Conservation (phyloP, 2,329 filamentous ascomycete species). For the Tolypocladium amazonense region DNA sequence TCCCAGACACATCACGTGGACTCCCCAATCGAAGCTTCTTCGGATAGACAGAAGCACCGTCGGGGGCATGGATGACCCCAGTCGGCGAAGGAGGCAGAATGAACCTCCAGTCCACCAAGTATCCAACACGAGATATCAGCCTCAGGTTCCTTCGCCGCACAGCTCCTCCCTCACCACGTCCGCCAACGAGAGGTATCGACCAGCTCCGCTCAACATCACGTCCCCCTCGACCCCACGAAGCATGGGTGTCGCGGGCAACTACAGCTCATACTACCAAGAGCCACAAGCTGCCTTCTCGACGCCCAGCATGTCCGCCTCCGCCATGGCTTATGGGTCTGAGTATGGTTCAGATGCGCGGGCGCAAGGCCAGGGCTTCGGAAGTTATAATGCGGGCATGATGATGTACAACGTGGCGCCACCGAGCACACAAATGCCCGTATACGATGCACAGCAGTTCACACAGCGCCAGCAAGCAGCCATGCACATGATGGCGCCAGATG, state of each 20-base stretch:
- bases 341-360: conserved; percentile 54
- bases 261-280: conserved; percentile 49
- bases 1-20: conserved; percentile 41
- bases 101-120: conserved; percentile 56
- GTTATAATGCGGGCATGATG: conserved; percentile 55
- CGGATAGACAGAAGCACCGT: conserved; percentile 31
- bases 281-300: conserved; percentile 40
- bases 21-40: conserved; percentile 43
- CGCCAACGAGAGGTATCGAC: conserved; percentile 33
- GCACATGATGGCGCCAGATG: conserved; percentile 49
- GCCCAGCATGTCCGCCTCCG: conserved; percentile 43
- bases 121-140: conserved; percentile 42
- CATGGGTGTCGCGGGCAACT: conserved; percentile 47
- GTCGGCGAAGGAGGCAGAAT: conserved; percentile 63
- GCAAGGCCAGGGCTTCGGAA: conserved; percentile 42
- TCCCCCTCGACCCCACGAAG: conserved; percentile 36
- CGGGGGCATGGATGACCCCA: conserved; percentile 69
- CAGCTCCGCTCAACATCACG: conserved; percentile 34
- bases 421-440: conserved; percentile 51
- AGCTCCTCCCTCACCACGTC: conserved; percentile 21
- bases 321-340: conserved; percentile 50
- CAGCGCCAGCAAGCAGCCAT: conserved; percentile 66
- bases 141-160: conserved; percentile 38
- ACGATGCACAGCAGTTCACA: conserved; percentile 68
- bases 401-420: conserved; percentile 70